These are phyloP conservation scores for Moricandia arvensis DNA, from an alignment of 345 rosid genomes.

Conservation along the genomic window DNA sequence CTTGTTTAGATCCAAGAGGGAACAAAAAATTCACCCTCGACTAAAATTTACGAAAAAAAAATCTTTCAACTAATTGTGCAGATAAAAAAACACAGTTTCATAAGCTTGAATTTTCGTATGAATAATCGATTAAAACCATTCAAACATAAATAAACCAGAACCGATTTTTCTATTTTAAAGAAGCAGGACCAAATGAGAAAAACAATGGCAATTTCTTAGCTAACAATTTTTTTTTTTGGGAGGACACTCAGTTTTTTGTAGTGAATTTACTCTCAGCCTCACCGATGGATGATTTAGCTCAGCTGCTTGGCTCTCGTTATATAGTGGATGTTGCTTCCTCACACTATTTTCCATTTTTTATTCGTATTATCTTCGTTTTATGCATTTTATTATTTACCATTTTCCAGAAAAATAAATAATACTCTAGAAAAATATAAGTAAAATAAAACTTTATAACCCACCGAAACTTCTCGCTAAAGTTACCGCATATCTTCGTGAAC, in stretches of 20 bases:
- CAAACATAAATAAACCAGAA: slow-evolving; percentile 50
- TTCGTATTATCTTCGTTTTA: slow-evolving; percentile 3
- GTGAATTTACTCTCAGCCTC: slow-evolving; percentile 39
- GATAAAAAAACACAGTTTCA: slow-evolving; percentile 27
- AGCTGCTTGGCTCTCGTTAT: slow-evolving; percentile 28
- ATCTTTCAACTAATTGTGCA: slow-evolving; percentile 47
- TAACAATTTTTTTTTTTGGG: neutral
- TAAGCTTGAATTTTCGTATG: slow-evolving; percentile 51
- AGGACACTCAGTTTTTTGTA: slow-evolving; percentile 34
- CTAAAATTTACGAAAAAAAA: slow-evolving; percentile 32
- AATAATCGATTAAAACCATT: neutral
- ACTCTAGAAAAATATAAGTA: neutral
- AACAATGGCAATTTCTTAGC: slow-evolving; percentile 10
- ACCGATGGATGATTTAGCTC: slow-evolving; percentile 36
- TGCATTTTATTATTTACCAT: slow-evolving; percentile 11
- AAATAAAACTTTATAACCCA: neutral
- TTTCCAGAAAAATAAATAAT: neutral
- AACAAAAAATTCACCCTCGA: slow-evolving; percentile 68
- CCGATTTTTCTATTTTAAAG: slow-evolving; percentile 44
- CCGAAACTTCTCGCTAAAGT: neutral
- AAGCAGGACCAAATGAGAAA: slow-evolving; percentile 17
- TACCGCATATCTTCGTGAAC: neutral
- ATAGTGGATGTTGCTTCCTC: slow-evolving; percentile 38
- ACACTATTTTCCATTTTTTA: slow-evolving; percentile 12
- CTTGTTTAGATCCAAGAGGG: slow-evolving; percentile 51